phyloP scores from a whole-genome alignment of 768 basidiomycete genomes.

The Termitomyces sp. region DNA sequence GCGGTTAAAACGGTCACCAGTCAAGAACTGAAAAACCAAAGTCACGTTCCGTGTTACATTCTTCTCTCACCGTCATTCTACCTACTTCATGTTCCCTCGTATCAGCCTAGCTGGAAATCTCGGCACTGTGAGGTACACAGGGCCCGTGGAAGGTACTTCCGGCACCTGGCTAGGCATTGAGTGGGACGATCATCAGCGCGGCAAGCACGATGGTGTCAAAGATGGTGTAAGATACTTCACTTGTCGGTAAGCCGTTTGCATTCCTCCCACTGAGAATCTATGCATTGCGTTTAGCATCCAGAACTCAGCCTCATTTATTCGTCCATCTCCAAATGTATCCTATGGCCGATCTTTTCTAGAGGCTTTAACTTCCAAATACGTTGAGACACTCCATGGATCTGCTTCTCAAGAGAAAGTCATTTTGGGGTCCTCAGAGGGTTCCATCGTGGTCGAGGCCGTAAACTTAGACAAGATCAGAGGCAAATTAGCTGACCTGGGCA shows the following conservation, averaged over 20 bases:
- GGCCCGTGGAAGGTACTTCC: slow-evolving; percentile 55
- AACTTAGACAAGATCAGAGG: slow-evolving; percentile 73
- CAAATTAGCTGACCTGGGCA: slow-evolving; percentile 62
- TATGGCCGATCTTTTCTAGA: slow-evolving; percentile 71
- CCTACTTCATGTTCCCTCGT: slow-evolving; percentile 31
- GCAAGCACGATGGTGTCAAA: slow-evolving; percentile 85
- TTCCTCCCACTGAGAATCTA: slow-evolving; percentile 4
- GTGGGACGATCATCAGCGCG: slow-evolving; percentile 85
- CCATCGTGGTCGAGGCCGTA: slow-evolving; percentile 85
- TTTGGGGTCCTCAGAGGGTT: slow-evolving; percentile 78
- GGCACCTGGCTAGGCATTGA: slow-evolving; percentile 95
- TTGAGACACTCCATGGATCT: slow-evolving; percentile 55
- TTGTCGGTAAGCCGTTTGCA: slow-evolving; percentile 54
- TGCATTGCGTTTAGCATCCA: slow-evolving; percentile 40
- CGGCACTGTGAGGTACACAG: slow-evolving; percentile 72
- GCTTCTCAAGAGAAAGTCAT: slow-evolving; percentile 56
- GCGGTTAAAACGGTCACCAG: background rate
- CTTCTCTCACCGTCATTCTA: slow-evolving; percentile 14
- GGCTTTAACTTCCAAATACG: slow-evolving; percentile 76
- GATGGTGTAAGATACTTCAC: slow-evolving; percentile 76
- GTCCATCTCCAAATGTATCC: slow-evolving; percentile 54
- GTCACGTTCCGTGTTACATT: slow-evolving; percentile 27
- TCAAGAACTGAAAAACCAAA: slow-evolving; percentile 6
- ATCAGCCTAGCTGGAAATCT: slow-evolving; percentile 48
- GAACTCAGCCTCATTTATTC: slow-evolving; percentile 77